These are phyloP conservation scores for Thraustotheca clavata DNA, from an alignment of 352 stramenopile genomes.

Conservation along the genomic window DNA sequence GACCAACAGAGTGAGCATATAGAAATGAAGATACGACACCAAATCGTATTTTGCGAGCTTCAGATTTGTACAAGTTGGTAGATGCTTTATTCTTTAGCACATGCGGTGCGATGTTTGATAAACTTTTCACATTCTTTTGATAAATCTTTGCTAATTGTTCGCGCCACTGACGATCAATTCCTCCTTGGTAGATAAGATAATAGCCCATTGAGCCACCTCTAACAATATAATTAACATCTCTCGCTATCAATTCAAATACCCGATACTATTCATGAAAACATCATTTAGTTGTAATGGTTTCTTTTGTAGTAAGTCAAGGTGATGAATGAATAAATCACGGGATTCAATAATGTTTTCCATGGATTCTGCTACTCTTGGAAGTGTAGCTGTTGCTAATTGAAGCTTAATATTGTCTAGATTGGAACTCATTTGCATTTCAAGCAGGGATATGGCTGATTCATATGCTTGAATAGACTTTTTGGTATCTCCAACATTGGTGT, in stretches of 20 bases:
- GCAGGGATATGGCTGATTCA: no score
- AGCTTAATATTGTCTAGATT: no score
- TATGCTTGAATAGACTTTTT: no score
- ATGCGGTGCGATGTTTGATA: constrained; percentile 29
- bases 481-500: no score
- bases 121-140: constrained; percentile 18
- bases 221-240: no score
- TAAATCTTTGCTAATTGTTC: constrained; percentile 37
- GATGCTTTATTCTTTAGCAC: constrained; percentile 8
- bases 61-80: neutral
- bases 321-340: no score
- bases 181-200: constrained; percentile 53
- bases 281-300: constrained; percentile 2
- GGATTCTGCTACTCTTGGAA: no score
- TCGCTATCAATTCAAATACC: no score
- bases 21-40: constrained; percentile 47
- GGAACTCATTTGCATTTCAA: no score
- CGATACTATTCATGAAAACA: constrained; percentile 25
- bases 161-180: constrained; percentile 33
- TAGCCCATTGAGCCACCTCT: constrained; percentile 40
- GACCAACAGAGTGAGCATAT: constrained; percentile 45
- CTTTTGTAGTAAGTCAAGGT: neutral
- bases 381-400: no score
- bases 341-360: no score
- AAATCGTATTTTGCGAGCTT: constrained; percentile 28